Conservation (phyloP, 2,329 filamentous ascomycete genomes). For the Aureobasidium subglaciale region DNA sequence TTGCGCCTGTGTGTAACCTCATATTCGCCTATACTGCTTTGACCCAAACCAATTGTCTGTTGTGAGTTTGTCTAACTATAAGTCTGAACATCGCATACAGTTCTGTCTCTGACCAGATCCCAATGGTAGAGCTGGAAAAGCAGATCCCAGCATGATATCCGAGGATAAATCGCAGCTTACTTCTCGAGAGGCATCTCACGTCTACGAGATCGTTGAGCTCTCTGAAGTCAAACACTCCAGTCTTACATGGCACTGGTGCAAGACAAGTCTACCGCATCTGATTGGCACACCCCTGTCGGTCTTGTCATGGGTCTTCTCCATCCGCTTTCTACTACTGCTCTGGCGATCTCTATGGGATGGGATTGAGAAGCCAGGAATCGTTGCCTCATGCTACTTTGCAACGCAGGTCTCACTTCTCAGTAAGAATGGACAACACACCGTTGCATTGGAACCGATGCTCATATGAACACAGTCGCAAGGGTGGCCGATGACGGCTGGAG, state of each 20-base stretch:
- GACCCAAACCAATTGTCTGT: neutral
- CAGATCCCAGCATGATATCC: neutral
- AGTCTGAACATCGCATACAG: too few relatives aligned
- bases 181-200: neutral
- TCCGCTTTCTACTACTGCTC: slow-evolving; percentile 6
- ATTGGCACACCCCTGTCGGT: slow-evolving; percentile 10
- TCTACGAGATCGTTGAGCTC: slow-evolving; percentile 4
- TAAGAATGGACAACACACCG: neutral
- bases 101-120: neutral
- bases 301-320: slow-evolving; percentile 8
- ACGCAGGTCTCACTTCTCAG: neutral
- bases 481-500: slow-evolving; percentile 7
- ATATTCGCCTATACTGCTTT: neutral
- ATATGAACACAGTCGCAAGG: neutral
- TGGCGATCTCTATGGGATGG: neutral
- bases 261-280: neutral
- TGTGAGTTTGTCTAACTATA: neutral
- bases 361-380: neutral
- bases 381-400: slow-evolving; percentile 3
- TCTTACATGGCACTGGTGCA: neutral
- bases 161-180: neutral
- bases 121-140: neutral
- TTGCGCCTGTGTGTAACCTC: slow-evolving; percentile 7
- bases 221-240: neutral
- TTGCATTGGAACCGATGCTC: neutral